phyloP scores from a whole-genome alignment of 1,284 basidiomycete genomes.

The Pseudozyma hubeiensis region DNA sequence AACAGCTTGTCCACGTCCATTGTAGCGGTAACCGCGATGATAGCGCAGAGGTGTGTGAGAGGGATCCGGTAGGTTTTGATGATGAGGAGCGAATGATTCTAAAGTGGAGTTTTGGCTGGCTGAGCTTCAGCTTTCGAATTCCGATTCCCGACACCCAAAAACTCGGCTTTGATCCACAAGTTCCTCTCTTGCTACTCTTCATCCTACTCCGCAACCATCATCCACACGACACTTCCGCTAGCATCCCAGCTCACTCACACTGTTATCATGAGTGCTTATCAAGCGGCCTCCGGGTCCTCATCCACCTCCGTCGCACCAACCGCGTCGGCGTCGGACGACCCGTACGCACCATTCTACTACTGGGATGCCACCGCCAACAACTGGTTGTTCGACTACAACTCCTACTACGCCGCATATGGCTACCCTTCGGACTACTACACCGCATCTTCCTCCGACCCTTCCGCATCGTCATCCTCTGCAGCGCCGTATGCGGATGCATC shows the following conservation, averaged over 20 bases:
- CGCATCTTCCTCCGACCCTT: slow-evolving; percentile 11
- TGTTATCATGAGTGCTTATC: slow-evolving; percentile 4
- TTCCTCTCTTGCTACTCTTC: neutral
- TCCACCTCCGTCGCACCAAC: slow-evolving; percentile 12
- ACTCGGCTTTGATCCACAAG: no score
- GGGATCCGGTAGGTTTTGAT: no score
- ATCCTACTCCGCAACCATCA: slow-evolving; percentile 3
- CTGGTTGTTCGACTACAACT: slow-evolving; percentile 67
- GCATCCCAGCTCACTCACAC: neutral
- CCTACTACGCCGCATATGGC: slow-evolving; percentile 61
- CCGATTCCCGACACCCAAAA: slow-evolving; percentile 1
- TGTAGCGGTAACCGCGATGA: neutral
- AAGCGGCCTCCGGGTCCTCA: slow-evolving; percentile 3
- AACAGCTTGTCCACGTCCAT: slow-evolving; percentile 68
- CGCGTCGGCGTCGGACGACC: slow-evolving; percentile 44
- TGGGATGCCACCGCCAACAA: slow-evolving; percentile 62
- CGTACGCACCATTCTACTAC: slow-evolving; percentile 67
- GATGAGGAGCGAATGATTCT: neutral
- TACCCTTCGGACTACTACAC: slow-evolving; percentile 51
- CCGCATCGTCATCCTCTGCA: neutral
- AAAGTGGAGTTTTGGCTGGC: neutral
- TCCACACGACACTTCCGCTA: neutral
- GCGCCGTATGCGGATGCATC: slow-evolving; percentile 16
- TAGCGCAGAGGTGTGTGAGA: no score
- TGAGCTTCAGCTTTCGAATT: neutral